Percentiles rank a stretch among this genome's conserved stretches.
phyloP scores from a whole-genome alignment of 1,139 yeast species.

The Trichomonascaceae sp. region DNA sequence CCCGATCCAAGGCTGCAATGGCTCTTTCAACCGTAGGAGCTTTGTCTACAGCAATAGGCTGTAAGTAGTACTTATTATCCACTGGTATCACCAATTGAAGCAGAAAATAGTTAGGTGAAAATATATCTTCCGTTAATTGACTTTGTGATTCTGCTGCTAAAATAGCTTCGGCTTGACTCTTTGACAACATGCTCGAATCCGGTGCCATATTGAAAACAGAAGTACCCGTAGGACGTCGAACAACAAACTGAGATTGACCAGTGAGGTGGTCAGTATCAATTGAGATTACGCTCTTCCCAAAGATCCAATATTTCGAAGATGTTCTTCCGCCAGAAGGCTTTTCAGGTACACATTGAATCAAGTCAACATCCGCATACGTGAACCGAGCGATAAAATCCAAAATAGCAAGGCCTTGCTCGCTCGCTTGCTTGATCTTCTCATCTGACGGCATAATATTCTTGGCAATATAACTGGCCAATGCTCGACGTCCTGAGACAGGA shows the following conservation, averaged over 20 bases:
- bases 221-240: constrained; percentile 66
- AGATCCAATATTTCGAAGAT: constrained; percentile 49
- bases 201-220: constrained; percentile 43
- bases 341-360: constrained; percentile 35
- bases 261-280: constrained; percentile 47
- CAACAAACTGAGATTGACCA: constrained; percentile 49
- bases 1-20: constrained; percentile 58
- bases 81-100: constrained; percentile 38
- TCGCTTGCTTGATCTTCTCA: constrained; percentile 37
- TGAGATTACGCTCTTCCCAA: constrained; percentile 54
- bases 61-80: constrained; percentile 19
- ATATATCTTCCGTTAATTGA: constrained; percentile 13
- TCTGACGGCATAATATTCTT: constrained; percentile 48
- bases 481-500: constrained; percentile 50
- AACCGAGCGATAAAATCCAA: constrained; percentile 65
- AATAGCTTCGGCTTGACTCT: constrained; percentile 14
- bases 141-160: constrained; percentile 6
- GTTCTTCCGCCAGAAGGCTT: constrained; percentile 9
- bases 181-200: constrained; percentile 40
- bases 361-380: constrained; percentile 59
- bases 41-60: constrained; percentile 40
- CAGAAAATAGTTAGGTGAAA: constrained; percentile 40
- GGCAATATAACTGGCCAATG: constrained; percentile 56
- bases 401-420: constrained; percentile 55
- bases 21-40: constrained; percentile 55